Evolutionary conservation across 768 basidiomycete species (phyloP), one percentile per base, ranked within the genome.

Genomic region (Rhodotorula paludigena): DNA sequence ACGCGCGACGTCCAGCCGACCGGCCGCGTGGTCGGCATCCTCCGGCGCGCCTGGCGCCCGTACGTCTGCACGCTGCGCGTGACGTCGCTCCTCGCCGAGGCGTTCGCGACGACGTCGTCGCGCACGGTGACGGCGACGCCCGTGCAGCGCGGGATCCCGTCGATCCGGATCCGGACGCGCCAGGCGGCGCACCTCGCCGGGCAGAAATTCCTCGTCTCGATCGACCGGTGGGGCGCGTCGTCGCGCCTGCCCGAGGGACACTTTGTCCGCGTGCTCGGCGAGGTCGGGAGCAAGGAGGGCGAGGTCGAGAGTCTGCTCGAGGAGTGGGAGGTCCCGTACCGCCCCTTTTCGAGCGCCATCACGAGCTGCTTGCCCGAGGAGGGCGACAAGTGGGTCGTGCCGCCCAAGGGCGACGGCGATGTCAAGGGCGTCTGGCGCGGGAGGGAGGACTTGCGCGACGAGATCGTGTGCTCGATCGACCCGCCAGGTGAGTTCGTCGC

Each of bases 161-260:
- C 92, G 52, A 97, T 98, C 74, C 87, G 93, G 35, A 82, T 99
- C 48, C 86, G 92, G 42, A 99, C 96, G 0, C 88, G 96, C 11
- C 96, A 99, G 81, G 93, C 92, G 1, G 89, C 92, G 0, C 78
- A 84, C 3, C 85, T 99, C 23, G 78, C 96, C 25, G 85, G 87
- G 44, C 93, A 99, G 77, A 98, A 99, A 78, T 94, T 99, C 72
- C 85, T 99, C 33, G 91, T 98, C 49, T 87, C 90, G 5, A 90
- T 98, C 74, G 96, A 99, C 76, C 82, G 87, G 48, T 99, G 96
- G 96, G 87, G 89, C 35, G 79, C 81, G 10, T 87, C 85, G 16
- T 91, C 89, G 2, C 84, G 91, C 28, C 96, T 97, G 76, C 96
- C 96, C 0, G 93, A 97, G 74, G 96, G 96, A 0, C 96, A 99